Percentiles rank a stretch among this genome's conserved stretches.
phyloP scores from a whole-genome alignment of 2,329 filamentous ascomycete species.

The Aspergillus chevalieri region DNA sequence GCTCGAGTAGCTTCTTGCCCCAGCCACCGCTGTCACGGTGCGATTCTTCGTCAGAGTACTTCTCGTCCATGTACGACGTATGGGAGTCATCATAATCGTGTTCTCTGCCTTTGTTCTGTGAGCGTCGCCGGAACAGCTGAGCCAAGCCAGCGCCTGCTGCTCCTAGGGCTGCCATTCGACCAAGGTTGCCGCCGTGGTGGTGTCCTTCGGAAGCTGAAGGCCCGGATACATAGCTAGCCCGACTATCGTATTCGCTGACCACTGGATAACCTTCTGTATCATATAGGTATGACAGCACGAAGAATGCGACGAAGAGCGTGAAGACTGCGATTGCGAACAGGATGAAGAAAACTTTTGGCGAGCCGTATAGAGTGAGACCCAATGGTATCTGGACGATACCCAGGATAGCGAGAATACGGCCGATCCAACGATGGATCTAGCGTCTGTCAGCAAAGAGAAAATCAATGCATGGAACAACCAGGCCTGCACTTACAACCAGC shows the following conservation, averaged over 20 bases:
- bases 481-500: constrained; percentile 44
- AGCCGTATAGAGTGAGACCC: constrained; percentile 86
- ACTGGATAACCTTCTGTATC: constrained; percentile 43
- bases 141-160: constrained; percentile 54
- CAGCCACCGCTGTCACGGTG: constrained; percentile 53
- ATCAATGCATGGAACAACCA: not conserved
- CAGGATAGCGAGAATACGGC: constrained; percentile 68
- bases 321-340: constrained; percentile 75
- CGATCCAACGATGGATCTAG: constrained; percentile 82
- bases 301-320: constrained; percentile 67
- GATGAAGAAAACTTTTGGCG: constrained; percentile 76
- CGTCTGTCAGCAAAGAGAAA: constrained; percentile 4
- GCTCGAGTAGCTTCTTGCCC: constrained; percentile 54
- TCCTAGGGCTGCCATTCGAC: constrained; percentile 49
- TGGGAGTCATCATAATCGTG: constrained; percentile 43
- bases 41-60: constrained; percentile 52
- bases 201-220: constrained; percentile 47
- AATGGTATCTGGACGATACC: constrained; percentile 83
- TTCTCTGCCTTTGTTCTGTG: constrained; percentile 40
- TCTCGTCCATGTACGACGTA: constrained; percentile 59
- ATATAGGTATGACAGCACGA: constrained; percentile 69
- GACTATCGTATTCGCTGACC: constrained; percentile 52
- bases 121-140: constrained; percentile 41
- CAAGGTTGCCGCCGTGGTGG: constrained; percentile 39
- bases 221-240: constrained; percentile 51